Evolutionary conservation across 2,329 filamentous ascomycete species (phyloP).

Genomic region (Podosphaera leucotricha): DNA sequence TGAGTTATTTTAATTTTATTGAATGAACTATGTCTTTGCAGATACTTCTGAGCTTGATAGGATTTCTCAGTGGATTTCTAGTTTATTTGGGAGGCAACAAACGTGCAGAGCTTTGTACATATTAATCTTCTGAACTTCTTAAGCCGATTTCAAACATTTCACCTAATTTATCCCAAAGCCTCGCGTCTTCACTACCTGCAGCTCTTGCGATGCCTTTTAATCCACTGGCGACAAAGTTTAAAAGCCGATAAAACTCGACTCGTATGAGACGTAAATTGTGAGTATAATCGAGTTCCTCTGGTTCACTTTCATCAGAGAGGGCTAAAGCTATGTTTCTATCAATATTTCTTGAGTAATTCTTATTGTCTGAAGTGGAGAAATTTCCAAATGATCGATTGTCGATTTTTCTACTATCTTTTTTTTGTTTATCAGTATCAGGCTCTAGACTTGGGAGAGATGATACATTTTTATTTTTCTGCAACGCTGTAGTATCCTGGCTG

Average conservation of each 20-base stretch:
- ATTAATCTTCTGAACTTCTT: not conserved
- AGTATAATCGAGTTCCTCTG: constrained; percentile 17
- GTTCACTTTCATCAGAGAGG: constrained; percentile 6
- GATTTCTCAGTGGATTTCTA: too few species aligned
- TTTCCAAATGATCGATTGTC: not conserved
- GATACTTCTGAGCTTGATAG: too few species aligned
- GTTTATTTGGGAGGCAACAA: not conserved
- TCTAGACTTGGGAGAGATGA: constrained; percentile 14
- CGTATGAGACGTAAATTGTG: constrained; percentile 32
- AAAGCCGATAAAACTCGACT: constrained; percentile 36
- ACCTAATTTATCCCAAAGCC: constrained; percentile 58
- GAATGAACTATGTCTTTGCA: too few species aligned
- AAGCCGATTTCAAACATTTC: constrained; percentile 45
- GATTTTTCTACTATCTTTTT: too few species aligned
- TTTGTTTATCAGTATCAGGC: constrained; percentile 5
- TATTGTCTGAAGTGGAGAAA: constrained; percentile 17
- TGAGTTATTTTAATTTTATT: too few species aligned
- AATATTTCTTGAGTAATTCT: constrained; percentile 16
- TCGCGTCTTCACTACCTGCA: constrained; percentile 29
- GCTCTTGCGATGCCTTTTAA: constrained; percentile 53
- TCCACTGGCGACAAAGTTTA: constrained; percentile 49
- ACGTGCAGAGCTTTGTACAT: not conserved
- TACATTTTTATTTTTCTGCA: constrained; percentile 13
- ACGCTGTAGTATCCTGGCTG: constrained; percentile 6
- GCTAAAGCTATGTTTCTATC: constrained; percentile 18